Conservation (phyloP, 73 alveolate genomes). For the Tetrahymena borealis region DNA sequence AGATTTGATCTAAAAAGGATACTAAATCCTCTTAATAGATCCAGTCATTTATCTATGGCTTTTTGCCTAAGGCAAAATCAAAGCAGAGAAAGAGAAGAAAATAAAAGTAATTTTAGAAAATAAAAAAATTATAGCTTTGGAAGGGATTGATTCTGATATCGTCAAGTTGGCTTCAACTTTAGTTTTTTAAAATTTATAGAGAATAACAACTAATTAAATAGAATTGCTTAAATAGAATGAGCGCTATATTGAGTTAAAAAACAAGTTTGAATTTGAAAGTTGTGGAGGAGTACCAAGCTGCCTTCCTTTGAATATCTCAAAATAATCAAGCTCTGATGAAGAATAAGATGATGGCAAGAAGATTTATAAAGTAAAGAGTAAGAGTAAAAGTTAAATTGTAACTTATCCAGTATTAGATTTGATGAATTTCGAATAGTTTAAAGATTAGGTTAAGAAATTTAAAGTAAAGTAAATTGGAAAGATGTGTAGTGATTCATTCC, state of each 20-base stretch:
- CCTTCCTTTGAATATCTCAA: neutral
- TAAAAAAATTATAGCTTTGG: neutral
- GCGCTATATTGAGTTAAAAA: neutral
- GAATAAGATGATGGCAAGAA: neutral
- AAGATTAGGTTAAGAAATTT: neutral
- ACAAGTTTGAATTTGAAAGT: neutral
- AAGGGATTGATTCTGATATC: neutral
- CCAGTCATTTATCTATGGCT: neutral
- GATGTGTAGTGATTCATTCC: neutral
- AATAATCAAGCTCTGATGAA: neutral
- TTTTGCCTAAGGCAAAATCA: neutral
- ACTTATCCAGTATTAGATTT: neutral
- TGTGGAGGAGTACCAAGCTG: neutral
- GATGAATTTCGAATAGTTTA: neutral
- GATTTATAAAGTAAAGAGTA: neutral
- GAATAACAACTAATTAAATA: neutral
- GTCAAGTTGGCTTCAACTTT: neutral
- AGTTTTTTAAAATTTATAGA: neutral
- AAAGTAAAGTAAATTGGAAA: neutral
- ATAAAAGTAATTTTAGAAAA: neutral
- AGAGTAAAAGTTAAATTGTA: neutral
- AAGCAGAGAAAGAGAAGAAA: neutral
- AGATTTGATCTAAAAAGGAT: neutral
- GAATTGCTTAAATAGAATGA: neutral
- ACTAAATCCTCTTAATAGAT: neutral